Evolutionary conservation across 805 yeast genomes (phyloP).

Genomic region (Candida michaelii): DNA sequence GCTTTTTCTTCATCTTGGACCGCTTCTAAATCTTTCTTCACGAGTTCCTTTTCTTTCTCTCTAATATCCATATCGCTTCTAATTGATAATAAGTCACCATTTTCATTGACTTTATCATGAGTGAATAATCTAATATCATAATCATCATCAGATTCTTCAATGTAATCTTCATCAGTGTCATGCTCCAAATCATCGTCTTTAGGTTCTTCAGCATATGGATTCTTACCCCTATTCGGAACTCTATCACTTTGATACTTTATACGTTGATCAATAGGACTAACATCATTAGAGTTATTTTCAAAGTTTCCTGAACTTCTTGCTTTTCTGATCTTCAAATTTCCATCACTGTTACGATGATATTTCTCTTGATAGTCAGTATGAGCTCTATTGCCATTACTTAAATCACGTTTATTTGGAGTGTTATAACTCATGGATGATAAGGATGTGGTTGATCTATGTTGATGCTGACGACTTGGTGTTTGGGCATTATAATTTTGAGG

Average conservation of each 20-base stretch:
- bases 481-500: neutral
- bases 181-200: constrained; percentile 5
- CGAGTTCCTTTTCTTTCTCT: constrained; percentile 1
- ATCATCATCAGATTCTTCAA: constrained; percentile 8
- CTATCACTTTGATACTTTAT: constrained; percentile 21
- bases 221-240: constrained; percentile 20
- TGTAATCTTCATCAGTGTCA: neutral
- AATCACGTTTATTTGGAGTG: constrained; percentile 7
- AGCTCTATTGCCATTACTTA: constrained; percentile 2
- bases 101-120: constrained; percentile 2
- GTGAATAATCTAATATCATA: constrained; percentile 3
- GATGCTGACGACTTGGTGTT: constrained; percentile 4
- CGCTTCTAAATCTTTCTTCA: neutral
- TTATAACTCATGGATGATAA: constrained; percentile 14
- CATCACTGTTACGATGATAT: constrained; percentile 1
- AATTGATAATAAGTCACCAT: neutral
- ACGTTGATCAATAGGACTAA: constrained; percentile 10
- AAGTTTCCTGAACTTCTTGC: constrained; percentile 39
- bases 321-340: constrained; percentile 18
- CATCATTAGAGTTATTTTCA: constrained; percentile 14
- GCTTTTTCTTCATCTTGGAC: constrained; percentile 20
- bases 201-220: constrained; percentile 26
- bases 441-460: constrained; percentile 14
- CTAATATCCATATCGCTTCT: neutral
- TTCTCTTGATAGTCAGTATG: constrained; percentile 9